Evolutionary conservation across 257 asterid genomes (phyloP).

Genomic region (Solanum chilense): DNA sequence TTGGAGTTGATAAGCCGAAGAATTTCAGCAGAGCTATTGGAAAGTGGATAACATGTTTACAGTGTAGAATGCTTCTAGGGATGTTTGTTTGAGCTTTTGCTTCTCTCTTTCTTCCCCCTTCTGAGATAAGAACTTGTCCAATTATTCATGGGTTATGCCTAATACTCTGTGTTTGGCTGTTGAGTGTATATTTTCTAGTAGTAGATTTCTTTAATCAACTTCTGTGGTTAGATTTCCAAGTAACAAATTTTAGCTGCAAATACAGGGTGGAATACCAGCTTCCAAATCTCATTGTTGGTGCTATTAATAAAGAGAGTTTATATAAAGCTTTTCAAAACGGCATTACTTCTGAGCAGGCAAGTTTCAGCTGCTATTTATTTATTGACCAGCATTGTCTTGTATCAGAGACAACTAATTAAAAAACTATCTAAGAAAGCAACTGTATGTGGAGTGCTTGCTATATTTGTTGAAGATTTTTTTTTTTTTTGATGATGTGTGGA

Average conservation of each 20-base stretch:
- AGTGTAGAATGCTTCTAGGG: neutral
- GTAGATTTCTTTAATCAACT: neutral
- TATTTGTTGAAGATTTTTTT: neutral
- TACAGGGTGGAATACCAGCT: constrained; percentile 94
- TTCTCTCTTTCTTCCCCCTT: neutral
- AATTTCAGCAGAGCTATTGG: neutral
- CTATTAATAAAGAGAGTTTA: constrained; percentile 90
- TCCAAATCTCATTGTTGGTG: constrained; percentile 93
- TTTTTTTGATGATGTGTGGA: neutral
- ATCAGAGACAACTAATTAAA: neutral
- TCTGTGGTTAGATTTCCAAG: neutral
- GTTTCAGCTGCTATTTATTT: neutral
- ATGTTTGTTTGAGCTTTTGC: neutral
- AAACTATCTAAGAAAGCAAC: neutral
- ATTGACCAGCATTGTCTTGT: neutral
- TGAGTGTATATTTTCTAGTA: neutral
- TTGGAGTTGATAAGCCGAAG: neutral
- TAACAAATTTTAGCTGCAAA: constrained; percentile 11
- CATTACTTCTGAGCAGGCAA: constrained; percentile 84
- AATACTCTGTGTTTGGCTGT: neutral
- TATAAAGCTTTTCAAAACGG: constrained; percentile 83
- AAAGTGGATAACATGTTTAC: neutral
- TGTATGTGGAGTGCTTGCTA: neutral
- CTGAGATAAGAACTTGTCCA: neutral
- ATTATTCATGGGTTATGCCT: neutral